Base-by-base conservation (phyloP, 1,284 basidiomycete genomes). In the Fomitopsis pinicola region DNA sequence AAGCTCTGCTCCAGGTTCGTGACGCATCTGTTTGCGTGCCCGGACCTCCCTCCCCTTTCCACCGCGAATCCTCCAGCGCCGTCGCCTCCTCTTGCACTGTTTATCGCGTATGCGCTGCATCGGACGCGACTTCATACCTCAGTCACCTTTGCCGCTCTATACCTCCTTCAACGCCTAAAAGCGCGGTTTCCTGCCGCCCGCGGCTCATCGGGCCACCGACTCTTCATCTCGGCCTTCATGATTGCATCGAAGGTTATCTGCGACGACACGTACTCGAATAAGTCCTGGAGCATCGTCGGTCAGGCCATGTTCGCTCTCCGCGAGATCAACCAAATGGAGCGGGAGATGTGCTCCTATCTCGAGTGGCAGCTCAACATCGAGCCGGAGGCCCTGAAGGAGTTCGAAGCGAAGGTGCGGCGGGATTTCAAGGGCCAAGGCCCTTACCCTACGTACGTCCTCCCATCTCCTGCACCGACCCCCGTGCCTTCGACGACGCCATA, bases 191-290 rank as follows among this genome's bases (percentile, higher is more conserved):
- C 95, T 19, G 92, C 92, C 8, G 95, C 94, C 36, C 87, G 92
- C 57, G 94, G 95, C 42, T 95, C 93, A 0, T 95, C 92, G 0
- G 95, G 94, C 9, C 95, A 97, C 70, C 86, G 95, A 0, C 76
- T 98, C 0, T 97, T 96, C 73, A 90, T 97, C 12, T 95, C 92
- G 0, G 94, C 95, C 0, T 94, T 95, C 74, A 97, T 97, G 95
- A 93, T 97, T 64, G 88, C 90, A 0, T 89, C 87, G 4, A 95
- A 95, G 75, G 91, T 94, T 19, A 92, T 95, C 66, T 95, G 94
- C 76, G 95, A 97, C 80, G 94, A 98, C 73, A 97, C 95, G 0
- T 97, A 96, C 72, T 95, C 92, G 17, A 97, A 97, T 85, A 95
- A 96, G 76, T 95, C 92, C 0, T 97, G 95, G 95, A 87, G 88